These are phyloP conservation scores for Cokeromyces recurvatus DNA, from an alignment of 371 early-diverging fungal species.

Conservation along the genomic window DNA sequence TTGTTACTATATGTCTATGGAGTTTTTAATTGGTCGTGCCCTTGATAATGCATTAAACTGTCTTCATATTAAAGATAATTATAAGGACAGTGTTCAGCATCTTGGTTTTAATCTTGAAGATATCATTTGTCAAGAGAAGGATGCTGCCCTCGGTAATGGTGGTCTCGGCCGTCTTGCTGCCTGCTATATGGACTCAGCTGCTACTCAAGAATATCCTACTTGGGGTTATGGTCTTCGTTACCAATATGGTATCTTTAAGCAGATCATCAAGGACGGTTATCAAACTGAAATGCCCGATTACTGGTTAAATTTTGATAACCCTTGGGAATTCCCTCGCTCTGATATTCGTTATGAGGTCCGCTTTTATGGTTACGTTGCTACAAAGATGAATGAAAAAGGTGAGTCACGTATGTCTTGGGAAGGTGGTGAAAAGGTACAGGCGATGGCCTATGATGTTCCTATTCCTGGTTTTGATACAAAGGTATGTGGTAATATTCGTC, in stretches of 20 bases:
- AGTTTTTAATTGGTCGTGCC: slow-evolving; percentile 91
- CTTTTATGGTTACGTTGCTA: slow-evolving; percentile 80
- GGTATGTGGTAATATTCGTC: slow-evolving; percentile 87
- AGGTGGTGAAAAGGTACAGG: slow-evolving; percentile 76
- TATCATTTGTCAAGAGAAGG: slow-evolving; percentile 80
- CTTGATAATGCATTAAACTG: slow-evolving; percentile 89
- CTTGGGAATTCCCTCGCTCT: slow-evolving; percentile 90
- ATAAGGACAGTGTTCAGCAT: slow-evolving; percentile 53
- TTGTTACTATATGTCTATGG: slow-evolving; percentile 91
- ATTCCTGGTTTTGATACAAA: slow-evolving; percentile 86
- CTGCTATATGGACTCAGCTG: slow-evolving; percentile 89
- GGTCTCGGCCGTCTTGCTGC: slow-evolving; percentile 89
- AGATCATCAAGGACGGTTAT: slow-evolving; percentile 78
- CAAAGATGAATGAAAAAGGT: slow-evolving; percentile 57
- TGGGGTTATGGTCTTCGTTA: slow-evolving; percentile 88
- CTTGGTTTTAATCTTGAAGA: slow-evolving; percentile 89
- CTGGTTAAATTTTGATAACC: slow-evolving; percentile 84
- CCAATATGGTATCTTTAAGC: slow-evolving; percentile 95
- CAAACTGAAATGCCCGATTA: slow-evolving; percentile 90
- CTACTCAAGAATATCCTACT: slow-evolving; percentile 82
- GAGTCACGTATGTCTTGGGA: slow-evolving; percentile 72
- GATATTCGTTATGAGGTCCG: slow-evolving; percentile 81
- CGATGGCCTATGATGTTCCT: slow-evolving; percentile 91
- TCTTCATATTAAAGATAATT: slow-evolving; percentile 69
- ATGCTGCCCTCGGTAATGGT: slow-evolving; percentile 93